Evolutionary conservation across 1,284 basidiomycete species (phyloP), one percentile per base, ranked within the genome.

Genomic region (Boletus semigastroideus): DNA sequence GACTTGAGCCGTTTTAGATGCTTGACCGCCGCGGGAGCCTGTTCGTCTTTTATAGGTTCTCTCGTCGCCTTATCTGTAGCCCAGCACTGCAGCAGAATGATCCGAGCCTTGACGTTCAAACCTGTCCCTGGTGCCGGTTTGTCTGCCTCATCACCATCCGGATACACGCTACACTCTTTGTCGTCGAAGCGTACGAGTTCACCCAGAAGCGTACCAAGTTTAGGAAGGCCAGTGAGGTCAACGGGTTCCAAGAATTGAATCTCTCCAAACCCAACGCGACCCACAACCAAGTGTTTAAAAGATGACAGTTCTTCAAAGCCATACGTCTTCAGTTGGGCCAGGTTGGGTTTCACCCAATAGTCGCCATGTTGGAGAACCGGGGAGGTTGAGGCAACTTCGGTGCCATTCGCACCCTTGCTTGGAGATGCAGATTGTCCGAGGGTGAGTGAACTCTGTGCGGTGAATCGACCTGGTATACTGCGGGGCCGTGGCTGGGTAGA

Each of bases 101-200:
- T 85, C 53, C 80, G 78, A 19, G 96, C 93, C 27, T 82, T 84
- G 14, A 95, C 92, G 65, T 99, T 99, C 53, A 99, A 77, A 13
- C 95, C 97, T 33, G 86, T 77, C 25, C 96, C 94, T 25, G 84
- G 78, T 6, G 83, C 79, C 1, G 91, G 90, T 65, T 94, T 93
- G 67, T 92, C 86, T 46, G 78, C 79, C 19, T 87, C 83, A 49
- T 87, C 86, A 51, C 83, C 85, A 58, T 97, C 93, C 3, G 94
- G 94, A 70, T 99, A 99, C 45, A 99, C 94, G 51, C 84, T 87
- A 63, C 92, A 91, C 69, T 97, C 92, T 74, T 92, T 91, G 67
- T 93, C 87, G 53, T 94, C 90, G 66, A 99, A 94, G 47, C 88
- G 80, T 37, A 99, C 84, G 55, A 94, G 80, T 51, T 87, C 84